Conservation (phyloP, 2,329 filamentous ascomycete species). For the Colletotrichum eremochloae region DNA sequence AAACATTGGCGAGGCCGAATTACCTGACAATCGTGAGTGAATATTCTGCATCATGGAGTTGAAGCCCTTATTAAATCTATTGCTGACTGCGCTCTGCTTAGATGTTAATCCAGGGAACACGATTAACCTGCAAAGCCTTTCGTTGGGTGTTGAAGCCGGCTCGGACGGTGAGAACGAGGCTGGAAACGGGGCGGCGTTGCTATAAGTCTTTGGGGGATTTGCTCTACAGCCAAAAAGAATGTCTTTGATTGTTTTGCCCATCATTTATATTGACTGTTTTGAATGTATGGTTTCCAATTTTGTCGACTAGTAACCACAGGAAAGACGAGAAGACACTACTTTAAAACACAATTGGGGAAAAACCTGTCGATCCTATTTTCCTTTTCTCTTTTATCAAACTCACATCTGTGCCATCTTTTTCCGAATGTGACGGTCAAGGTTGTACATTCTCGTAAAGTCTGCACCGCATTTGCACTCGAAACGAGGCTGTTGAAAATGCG, state of each 20-base stretch:
- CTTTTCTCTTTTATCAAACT: not conserved
- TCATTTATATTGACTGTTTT: not conserved
- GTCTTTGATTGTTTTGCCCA: not conserved
- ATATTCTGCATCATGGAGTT: not conserved
- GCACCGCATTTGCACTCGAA: not conserved
- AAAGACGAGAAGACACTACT: not conserved
- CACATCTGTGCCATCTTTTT: not conserved
- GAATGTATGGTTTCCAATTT: not conserved
- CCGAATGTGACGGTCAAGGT: slow-evolving; percentile 2
- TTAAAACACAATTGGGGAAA: not conserved
- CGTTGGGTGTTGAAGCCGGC: not conserved
- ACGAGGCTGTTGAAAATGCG: slow-evolving; percentile 1
- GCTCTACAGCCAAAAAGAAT: not conserved
- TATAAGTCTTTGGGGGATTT: not conserved
- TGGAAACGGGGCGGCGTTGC: not conserved
- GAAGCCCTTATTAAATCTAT: not conserved
- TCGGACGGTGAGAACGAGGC: not conserved
- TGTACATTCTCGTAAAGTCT: not conserved
- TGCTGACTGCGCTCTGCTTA: not conserved
- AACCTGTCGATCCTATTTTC: no score
- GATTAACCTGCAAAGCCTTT: not conserved
- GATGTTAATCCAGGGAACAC: not conserved
- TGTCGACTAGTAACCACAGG: not conserved
- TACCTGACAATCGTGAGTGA: not conserved
- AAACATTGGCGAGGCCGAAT: not conserved